Percentiles rank a stretch among this genome's conserved stretches.
Conservation (phyloP, 495 filamentous ascomycete genomes). For the Rhypophila decipiens region DNA sequence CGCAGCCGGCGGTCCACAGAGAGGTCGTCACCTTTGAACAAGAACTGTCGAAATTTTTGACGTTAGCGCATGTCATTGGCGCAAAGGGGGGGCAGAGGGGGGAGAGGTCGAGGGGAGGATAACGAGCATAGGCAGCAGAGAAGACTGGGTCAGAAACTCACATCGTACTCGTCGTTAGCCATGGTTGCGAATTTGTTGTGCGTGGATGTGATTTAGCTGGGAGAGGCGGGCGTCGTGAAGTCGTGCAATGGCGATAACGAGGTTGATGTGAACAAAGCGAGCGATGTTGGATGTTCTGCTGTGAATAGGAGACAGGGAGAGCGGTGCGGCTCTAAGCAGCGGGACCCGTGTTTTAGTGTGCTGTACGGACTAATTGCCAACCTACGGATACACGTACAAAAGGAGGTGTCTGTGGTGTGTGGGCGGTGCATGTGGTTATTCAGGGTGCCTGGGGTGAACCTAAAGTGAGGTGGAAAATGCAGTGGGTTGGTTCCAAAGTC, state of each 20-base stretch:
- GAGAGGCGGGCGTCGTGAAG: slow-evolving; percentile 3
- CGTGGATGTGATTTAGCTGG: slow-evolving; percentile 7
- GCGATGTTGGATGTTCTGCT: no score
- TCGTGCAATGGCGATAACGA: slow-evolving; percentile 17
- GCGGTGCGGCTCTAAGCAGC: slow-evolving; percentile 26
- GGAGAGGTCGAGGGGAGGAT: no score
- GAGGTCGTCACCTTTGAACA: slow-evolving; percentile 83
- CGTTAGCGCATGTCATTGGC: slow-evolving; percentile 24
- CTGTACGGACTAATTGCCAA: no score
- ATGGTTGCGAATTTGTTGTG: slow-evolving; percentile 46
- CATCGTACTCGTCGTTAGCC: slow-evolving; percentile 99
- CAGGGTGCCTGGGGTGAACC: no score
- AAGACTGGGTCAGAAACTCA: slow-evolving; percentile 47
- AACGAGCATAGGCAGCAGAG: not conserved
- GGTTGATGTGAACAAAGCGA: slow-evolving; percentile 20
- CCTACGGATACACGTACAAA: no score
- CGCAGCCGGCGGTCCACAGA: no score
- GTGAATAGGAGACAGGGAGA: slow-evolving; percentile 25
- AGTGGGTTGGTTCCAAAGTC: no score
- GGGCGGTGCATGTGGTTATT: no score
- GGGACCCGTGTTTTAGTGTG: no score
- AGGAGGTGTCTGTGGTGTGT: no score
- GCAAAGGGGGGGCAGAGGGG: slow-evolving; percentile 6
- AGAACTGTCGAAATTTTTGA: slow-evolving; percentile 62
- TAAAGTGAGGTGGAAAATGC: no score